Base-by-base conservation (phyloP, 2,329 filamentous ascomycete genomes). In the Ophidiomyces ophidiicola region DNA sequence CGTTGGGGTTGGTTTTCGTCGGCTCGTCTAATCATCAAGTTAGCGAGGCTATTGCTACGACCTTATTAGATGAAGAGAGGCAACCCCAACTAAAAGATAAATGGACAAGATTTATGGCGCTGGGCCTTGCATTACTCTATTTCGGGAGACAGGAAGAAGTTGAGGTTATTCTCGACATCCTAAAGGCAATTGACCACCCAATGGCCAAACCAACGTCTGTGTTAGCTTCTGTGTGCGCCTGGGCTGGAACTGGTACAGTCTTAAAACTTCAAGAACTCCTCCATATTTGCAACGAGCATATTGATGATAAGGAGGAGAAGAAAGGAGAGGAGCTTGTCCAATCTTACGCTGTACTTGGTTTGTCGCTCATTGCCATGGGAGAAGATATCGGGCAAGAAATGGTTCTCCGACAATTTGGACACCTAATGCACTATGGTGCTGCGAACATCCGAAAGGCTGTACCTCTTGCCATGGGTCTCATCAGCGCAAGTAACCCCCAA, bases 401-500 rank as follows among this genome's bases (percentile, higher is more conserved):
- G 90, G 87, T 96, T 7, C 72, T 98, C 28, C 81, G 90, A 43
- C 90, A 94, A 56, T 96, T 98, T 53, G 90, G 87, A 35, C 90
- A 98, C 60, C 71, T 98, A 44, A 98, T 98, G 90, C 90, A 98
- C 66, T 98, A 98, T 55, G 90, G 92, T 47, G 88, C 94, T 61
- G 74, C 87, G 56, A 96, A 98, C 59, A 98, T 98, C 53, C 82
- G 90, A 46, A 90, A 90, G 57, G 88, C 87, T 14, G 90, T 98
- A 20, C 90, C 90, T 24, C 71, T 98, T 39, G 90, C 90, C 18
- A 92, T 98, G 85, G 92, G 87, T 54, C 73, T 98, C 39, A 80
- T 98, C 56, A 94, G 84, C 64, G 85, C 92, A 8, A 94, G 86
- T 66, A 98, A 98, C 67, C 90, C 90, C 7, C 92, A 98, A 61